Conservation (phyloP, 371 early-diverging fungal genomes). For the Mucor indicus region DNA sequence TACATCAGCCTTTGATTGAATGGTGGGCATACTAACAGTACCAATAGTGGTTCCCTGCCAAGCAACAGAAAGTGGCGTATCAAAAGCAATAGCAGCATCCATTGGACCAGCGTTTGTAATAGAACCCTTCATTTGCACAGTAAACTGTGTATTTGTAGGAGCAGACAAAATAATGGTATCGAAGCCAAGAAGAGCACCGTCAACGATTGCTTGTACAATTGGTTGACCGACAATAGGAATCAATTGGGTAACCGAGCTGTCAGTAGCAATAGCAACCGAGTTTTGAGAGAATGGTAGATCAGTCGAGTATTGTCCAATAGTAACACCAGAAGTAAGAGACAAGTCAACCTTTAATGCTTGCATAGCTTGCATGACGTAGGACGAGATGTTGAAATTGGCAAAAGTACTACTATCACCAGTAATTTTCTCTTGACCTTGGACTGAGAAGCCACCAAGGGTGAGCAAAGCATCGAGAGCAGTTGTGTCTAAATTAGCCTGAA, state of each 20-base stretch:
- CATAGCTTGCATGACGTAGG: constrained; percentile 53
- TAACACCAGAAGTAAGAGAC: constrained; percentile 43
- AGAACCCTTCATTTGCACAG: constrained; percentile 52
- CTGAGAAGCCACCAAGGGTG: constrained; percentile 44
- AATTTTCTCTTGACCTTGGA: constrained; percentile 36
- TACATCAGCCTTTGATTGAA: constrained; percentile 41
- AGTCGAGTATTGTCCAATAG: constrained; percentile 51
- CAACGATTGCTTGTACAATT: constrained; percentile 57
- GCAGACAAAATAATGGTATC: constrained; percentile 46
- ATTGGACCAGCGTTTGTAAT: constrained; percentile 61
- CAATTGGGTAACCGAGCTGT: constrained; percentile 39
- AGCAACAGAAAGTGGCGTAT: constrained; percentile 36
- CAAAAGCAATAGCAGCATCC: constrained; percentile 56
- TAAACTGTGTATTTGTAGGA: constrained; percentile 45
- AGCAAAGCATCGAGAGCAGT: constrained; percentile 49
- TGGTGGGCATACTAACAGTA: constrained; percentile 45
- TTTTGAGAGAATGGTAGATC: constrained; percentile 48
- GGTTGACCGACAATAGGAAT: constrained; percentile 60
- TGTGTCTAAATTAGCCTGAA: constrained; percentile 42
- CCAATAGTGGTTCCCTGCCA: constrained; percentile 51
- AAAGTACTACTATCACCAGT: constrained; percentile 37
- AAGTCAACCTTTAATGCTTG: constrained; percentile 50
- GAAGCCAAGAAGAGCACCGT: constrained; percentile 49
- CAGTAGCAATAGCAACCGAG: constrained; percentile 44
- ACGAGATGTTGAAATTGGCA: constrained; percentile 45